Conservation (phyloP, 768 basidiomycete genomes). For the Cubamyces lactineus region DNA sequence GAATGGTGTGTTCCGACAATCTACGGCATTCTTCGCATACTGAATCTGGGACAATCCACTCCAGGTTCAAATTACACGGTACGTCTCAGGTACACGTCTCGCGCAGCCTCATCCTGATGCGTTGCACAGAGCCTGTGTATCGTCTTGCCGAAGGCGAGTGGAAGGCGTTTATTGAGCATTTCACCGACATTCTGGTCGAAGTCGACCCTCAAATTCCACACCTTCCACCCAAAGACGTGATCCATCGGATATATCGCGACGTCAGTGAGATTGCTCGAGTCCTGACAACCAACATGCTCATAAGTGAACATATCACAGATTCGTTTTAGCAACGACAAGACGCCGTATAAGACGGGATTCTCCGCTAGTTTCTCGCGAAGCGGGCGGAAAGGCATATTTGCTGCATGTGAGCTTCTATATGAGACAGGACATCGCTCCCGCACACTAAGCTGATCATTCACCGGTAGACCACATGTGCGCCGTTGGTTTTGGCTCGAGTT, state of each 20-base stretch:
- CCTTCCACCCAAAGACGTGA: conserved; percentile 88
- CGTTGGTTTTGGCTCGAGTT: neutral
- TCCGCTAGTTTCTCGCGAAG: conserved; percentile 87
- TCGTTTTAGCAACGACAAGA: conserved; percentile 92
- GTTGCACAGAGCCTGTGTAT: conserved; percentile 69
- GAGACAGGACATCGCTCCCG: neutral
- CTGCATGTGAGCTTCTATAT: conserved; percentile 62
- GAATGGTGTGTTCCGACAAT: conserved; percentile 65
- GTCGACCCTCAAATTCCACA: conserved; percentile 85
- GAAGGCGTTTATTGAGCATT: conserved; percentile 77
- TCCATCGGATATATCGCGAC: conserved; percentile 93
- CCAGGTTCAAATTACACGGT: conserved; percentile 22
- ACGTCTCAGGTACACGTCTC: neutral
- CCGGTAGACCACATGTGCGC: conserved; percentile 64
- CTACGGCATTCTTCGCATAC: too few species aligned
- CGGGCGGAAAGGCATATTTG: conserved; percentile 90
- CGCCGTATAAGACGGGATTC: conserved; percentile 87
- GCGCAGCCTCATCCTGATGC: neutral
- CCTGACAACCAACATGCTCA: neutral
- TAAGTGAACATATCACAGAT: conserved; percentile 47
- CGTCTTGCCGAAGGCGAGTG: conserved; percentile 87
- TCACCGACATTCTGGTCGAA: conserved; percentile 68
- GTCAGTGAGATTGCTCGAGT: conserved; percentile 42
- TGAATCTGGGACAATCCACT: too few species aligned
- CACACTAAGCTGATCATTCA: too few species aligned